These are phyloP conservation scores for Leucocoprinus birnbaumii DNA, from an alignment of 768 basidiomycete genomes.

Conservation along the genomic window DNA sequence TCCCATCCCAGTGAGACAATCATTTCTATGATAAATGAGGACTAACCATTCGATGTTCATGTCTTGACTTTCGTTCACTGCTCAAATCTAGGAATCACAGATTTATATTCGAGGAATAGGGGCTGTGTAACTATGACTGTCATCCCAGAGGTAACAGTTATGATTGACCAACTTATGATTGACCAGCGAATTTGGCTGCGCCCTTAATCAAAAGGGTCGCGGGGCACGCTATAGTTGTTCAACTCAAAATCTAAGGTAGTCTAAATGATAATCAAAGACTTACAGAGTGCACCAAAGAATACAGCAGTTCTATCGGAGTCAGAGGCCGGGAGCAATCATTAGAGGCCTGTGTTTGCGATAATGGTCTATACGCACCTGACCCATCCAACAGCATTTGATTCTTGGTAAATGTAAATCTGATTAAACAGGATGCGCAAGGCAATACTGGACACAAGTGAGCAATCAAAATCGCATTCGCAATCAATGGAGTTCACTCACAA, in stretches of 20 bases:
- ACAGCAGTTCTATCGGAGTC: background rate
- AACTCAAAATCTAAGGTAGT: background rate
- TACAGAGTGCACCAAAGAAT: background rate
- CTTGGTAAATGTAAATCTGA: conserved; percentile 22
- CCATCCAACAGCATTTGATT: conserved; percentile 16
- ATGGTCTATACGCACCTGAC: conserved; percentile 16
- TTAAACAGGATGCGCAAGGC: conserved; percentile 19
- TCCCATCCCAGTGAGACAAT: too few species aligned
- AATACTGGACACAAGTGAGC: conserved; percentile 13
- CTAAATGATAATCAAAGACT: background rate
- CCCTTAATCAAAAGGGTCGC: conserved; percentile 19
- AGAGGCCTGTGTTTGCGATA: background rate
- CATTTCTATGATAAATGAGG: too few species aligned
- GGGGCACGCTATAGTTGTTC: conserved; percentile 17
- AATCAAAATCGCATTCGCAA: background rate
- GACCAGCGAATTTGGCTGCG: too few species aligned
- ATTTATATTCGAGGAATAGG: too few species aligned
- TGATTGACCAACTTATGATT: too few species aligned
- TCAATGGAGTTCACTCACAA: conserved; percentile 22
- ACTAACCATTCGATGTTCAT: too few species aligned
- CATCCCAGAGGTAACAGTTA: too few species aligned
- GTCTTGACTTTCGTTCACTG: too few species aligned
- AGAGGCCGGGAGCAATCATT: too few species aligned
- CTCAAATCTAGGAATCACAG: too few species aligned
- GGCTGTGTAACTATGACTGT: too few species aligned